Evolutionary conservation across 148 eudicot species (phyloP), one percentile per base, ranked within the genome.

Genomic region (Cornus kousa): DNA sequence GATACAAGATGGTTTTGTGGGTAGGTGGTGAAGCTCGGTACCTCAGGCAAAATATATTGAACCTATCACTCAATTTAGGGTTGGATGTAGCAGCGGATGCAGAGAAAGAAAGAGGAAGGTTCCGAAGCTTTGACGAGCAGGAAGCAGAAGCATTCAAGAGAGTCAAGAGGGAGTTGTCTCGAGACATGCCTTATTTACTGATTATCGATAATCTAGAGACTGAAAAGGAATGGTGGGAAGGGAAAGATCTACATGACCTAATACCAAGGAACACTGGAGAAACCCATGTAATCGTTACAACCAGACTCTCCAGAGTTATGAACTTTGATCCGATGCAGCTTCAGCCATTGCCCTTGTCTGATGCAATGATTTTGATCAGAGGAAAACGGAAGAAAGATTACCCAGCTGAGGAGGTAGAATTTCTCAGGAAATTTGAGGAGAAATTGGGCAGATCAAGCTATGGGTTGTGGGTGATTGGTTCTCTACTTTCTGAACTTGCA

Each of bases 181-280:
- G 91, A 24, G 97, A 94, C 77, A 83, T 88, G 86, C 98, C 98
- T 24, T 94, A 94, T 80, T 83, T 94, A 74, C 71, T 94, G 37
- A 87, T 94, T 2, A 89, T 94, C 3, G 98, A 94, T 70, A 88
- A 94, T 80, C 89, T 94, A 16, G 97, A 94, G 78, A 87, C 87
- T 1, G 98, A 94, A 85, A 88, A 87, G 55, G 94, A 90, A 72
- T 94, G 97, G 97, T 94, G 97, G 98, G 98, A 94, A 76, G 98
- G 94, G 33, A 94, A 92, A 81, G 94, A 90, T 77, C 79, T 94
- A 35, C 92, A 90, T 70, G 94, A 94, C 76, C 79, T 92, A 62
- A 90, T 94, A 57, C 98, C 98, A 20, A 87, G 94, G 77, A 90
- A 88, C 87, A 90, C 94, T 0, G 98, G 97, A 35, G 98, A 94